Percentiles rank a stretch among this genome's conserved stretches.
phyloP scores from a whole-genome alignment of 805 yeast species.

The Teunomyces atbi region DNA sequence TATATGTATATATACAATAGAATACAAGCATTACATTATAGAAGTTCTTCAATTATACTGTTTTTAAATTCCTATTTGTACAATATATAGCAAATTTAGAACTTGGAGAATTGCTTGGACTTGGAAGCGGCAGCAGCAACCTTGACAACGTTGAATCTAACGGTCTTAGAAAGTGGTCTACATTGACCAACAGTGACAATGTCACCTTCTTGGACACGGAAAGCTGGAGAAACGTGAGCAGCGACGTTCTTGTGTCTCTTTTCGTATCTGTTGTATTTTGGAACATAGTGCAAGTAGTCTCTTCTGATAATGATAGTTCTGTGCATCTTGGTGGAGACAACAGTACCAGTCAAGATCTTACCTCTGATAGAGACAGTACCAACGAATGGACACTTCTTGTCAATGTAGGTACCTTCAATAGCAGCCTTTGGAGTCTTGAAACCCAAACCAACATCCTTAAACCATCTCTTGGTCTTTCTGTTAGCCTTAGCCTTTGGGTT shows the following conservation, averaged over 20 bases:
- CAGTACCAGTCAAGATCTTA: conserved; percentile 98
- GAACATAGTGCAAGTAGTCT: conserved; percentile 99
- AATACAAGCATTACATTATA: background rate
- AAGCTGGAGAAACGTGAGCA: conserved; percentile 99
- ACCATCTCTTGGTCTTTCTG: conserved; percentile 99
- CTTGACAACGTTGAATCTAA: conserved; percentile 98
- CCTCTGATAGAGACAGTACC: conserved; percentile 99
- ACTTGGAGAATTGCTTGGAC: conserved; percentile 94
- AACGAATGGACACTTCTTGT: conserved; percentile 99
- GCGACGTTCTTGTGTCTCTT: conserved; percentile 99
- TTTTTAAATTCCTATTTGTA: conserved; percentile 5
- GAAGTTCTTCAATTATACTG: background rate
- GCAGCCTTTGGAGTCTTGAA: conserved; percentile 99
- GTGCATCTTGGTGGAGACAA: conserved; percentile 99
- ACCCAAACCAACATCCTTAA: conserved; percentile 99
- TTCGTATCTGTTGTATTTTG: conserved; percentile 99
- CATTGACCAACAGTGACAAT: conserved; percentile 99
- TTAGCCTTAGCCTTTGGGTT: conserved; percentile 99
- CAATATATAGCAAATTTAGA: conserved; percentile 50
- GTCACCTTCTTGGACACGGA: conserved; percentile 99
- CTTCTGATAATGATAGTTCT: conserved; percentile 99
- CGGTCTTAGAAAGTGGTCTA: conserved; percentile 99
- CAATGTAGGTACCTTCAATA: conserved; percentile 97
- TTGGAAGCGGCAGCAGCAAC: conserved; percentile 86
- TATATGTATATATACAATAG: background rate